Evolutionary conservation across 176 grass and related monocot genomes (phyloP), one percentile per base, ranked within the genome.

Genomic region (Avena sativa): DNA sequence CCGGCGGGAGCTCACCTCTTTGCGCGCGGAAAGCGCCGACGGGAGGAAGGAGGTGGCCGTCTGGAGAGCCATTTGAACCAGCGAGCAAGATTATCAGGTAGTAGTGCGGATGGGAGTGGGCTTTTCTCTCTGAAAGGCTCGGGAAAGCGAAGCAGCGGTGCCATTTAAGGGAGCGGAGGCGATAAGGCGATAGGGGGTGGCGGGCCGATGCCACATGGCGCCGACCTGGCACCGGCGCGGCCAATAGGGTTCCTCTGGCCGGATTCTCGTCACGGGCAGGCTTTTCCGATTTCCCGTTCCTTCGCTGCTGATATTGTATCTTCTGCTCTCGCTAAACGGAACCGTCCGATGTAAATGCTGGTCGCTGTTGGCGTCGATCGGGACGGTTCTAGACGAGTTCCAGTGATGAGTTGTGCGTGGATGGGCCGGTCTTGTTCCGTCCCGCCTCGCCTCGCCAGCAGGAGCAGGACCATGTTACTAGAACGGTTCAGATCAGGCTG

Each of bases 141-240:
- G 40, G 71, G 53, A 49, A 64, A 38, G 82, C 56, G 81, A 76
- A 86, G 55, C 52, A 76, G 16, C 40, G 57, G 14, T 13, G 65
- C 9, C 80, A 50, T 40, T 79, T 76, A 59, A 77, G 76, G 17
- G 8, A 43, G 44, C 30, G 78, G 77, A 14, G 63, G 20, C 44
- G 94, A 98, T 98, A 96, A 98, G 92, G 71, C 17, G 93, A 98
- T 94, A 91, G 88, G 77, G 83, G 68, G 16, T 12, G 28, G 30
- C 28, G 46, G 65, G 65, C 14, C 65, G 65, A 48, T 78, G 43
- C 91, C 74, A 83, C 28, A 34, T 21, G 77, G 86, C 79, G 71
- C 84, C 47, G 73, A 89, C 52, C 46, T 91, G 93, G 91, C 79
- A 72, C 15, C 8, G 23, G 5, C 38, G 74, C 15, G 75, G 11